These are phyloP conservation scores for Calamus simplicifolius DNA, from an alignment of 176 grass and related monocot genomes.

Conservation along the genomic window DNA sequence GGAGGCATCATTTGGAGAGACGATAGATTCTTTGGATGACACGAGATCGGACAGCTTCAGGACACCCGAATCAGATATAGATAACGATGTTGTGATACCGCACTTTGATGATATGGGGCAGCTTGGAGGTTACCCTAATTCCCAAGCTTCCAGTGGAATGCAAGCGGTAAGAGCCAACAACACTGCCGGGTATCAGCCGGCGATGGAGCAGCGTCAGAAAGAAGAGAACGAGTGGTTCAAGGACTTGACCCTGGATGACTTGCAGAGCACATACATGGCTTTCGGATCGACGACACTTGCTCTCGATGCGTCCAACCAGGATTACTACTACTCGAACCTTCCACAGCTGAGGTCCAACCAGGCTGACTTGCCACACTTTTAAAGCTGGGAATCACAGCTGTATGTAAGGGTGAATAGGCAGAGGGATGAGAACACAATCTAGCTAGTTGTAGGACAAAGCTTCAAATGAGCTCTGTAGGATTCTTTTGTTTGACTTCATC, in stretches of 20 bases:
- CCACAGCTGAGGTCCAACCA: neutral
- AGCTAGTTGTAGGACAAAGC: no score
- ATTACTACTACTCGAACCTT: neutral
- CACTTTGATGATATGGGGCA: neutral
- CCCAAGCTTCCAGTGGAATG: neutral
- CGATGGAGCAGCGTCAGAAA: neutral
- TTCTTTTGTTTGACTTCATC: no score
- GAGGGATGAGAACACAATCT: no score
- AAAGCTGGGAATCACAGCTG: neutral
- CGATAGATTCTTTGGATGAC: neutral
- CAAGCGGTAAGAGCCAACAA: neutral
- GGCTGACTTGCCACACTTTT: neutral
- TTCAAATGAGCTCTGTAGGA: no score
- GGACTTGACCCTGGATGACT: conserved; percentile 16
- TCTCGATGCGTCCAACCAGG: neutral
- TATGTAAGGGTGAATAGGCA: neutral
- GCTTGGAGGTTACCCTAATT: neutral
- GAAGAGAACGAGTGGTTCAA: conserved; percentile 11
- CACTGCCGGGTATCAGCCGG: neutral
- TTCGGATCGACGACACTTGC: neutral
- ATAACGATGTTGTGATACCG: neutral
- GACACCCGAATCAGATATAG: conserved; percentile 2
- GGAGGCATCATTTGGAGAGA: neutral
- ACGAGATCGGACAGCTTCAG: conserved; percentile 4
- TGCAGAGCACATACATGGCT: conserved; percentile 7